phyloP scores from a whole-genome alignment of 78 protist species.

The Planoprotostelium fungivorum region DNA sequence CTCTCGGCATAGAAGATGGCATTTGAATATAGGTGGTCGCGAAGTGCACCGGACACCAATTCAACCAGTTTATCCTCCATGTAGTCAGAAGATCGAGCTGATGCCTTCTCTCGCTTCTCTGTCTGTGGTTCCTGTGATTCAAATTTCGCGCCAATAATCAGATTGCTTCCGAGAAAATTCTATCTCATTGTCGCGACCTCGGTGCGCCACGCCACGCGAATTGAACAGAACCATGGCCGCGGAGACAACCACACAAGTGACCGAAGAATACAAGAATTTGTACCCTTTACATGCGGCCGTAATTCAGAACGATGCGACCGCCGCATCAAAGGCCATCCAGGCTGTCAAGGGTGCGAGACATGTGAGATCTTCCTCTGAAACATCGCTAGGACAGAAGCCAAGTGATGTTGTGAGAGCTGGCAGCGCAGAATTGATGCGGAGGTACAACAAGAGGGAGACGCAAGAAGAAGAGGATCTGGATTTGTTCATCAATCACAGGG shows the following conservation, averaged over 20 bases:
- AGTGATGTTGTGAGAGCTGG: neutral
- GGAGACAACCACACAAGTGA: neutral
- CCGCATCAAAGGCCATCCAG: neutral
- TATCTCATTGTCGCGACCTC: too few relatives aligned
- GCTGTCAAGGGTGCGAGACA: neutral
- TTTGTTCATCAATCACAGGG: neutral
- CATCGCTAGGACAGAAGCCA: neutral
- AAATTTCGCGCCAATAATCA: too few relatives aligned
- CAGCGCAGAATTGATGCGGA: neutral
- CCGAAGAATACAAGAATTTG: neutral
- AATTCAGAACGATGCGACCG: neutral
- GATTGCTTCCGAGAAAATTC: too few relatives aligned
- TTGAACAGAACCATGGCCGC: too few relatives aligned
- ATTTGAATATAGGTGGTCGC: neutral
- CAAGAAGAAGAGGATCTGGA: neutral
- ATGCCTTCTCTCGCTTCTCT: too few relatives aligned
- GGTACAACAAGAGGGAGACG: neutral
- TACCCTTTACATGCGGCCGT: neutral
- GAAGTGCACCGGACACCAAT: neutral
- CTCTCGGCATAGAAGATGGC: neutral
- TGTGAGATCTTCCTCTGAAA: neutral
- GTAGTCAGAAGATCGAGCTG: too few relatives aligned
- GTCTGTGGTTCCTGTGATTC: too few relatives aligned
- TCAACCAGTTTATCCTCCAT: neutral
- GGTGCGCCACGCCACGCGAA: too few relatives aligned